Percentiles rank a stretch among this genome's conserved stretches.
These are phyloP conservation scores for Eurotiales sp. DNA, from an alignment of 2,329 filamentous ascomycete genomes.

Conservation along the genomic window DNA sequence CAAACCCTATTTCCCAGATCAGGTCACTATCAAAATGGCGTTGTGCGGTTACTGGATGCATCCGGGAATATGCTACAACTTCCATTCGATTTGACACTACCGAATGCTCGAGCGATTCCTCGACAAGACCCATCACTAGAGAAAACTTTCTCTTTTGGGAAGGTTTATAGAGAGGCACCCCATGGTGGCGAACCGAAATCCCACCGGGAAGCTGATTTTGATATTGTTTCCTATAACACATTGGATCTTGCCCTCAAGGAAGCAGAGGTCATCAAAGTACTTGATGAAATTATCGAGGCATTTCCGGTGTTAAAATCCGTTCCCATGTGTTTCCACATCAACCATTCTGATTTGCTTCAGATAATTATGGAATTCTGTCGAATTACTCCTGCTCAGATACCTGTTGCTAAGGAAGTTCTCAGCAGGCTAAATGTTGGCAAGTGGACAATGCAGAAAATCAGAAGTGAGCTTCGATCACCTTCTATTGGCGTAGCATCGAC, in stretches of 20 bases:
- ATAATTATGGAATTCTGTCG: slow-evolving; percentile 88
- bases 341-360: slow-evolving; percentile 81
- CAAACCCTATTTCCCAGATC: slow-evolving; percentile 79
- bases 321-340: slow-evolving; percentile 84
- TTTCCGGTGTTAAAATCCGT: slow-evolving; percentile 70
- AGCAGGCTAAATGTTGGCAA: slow-evolving; percentile 82
- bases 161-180: slow-evolving; percentile 75
- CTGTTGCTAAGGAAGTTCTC: slow-evolving; percentile 73
- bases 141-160: slow-evolving; percentile 82
- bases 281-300: slow-evolving; percentile 81
- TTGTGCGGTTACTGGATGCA: slow-evolving; percentile 74
- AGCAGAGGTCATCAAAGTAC: slow-evolving; percentile 86
- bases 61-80: slow-evolving; percentile 86
- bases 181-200: slow-evolving; percentile 77
- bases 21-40: slow-evolving; percentile 68
- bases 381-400: slow-evolving; percentile 65
- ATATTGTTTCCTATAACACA: slow-evolving; percentile 81
- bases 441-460: slow-evolving; percentile 77
- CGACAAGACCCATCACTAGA: slow-evolving; percentile 60
- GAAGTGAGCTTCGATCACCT: slow-evolving; percentile 75
- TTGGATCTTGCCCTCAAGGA: slow-evolving; percentile 84
- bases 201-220: slow-evolving; percentile 90
- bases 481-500: slow-evolving; percentile 80
- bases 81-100: slow-evolving; percentile 89
- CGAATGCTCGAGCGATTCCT: slow-evolving; percentile 79